These are phyloP conservation scores for Auriscalpium microsporum DNA, from an alignment of 768 basidiomycete genomes.

Conservation along the genomic window DNA sequence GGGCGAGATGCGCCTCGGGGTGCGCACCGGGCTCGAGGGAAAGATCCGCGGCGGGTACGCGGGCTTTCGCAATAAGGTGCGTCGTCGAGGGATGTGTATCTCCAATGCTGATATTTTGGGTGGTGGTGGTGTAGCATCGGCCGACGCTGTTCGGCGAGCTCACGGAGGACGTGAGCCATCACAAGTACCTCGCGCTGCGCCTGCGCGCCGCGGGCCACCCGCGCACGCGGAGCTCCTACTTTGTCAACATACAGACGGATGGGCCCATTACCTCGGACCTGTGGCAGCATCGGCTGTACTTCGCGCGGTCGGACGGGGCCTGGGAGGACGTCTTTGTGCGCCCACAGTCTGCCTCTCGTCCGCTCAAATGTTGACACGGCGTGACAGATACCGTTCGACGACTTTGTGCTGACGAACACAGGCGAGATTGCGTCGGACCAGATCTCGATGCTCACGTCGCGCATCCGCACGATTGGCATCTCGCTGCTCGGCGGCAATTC, in stretches of 20 bases:
- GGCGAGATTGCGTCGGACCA: constrained; percentile 65
- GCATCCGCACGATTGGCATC: constrained; percentile 75
- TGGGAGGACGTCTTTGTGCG: constrained; percentile 83
- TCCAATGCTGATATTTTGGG: not conserved
- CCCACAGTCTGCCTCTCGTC: constrained; percentile 8
- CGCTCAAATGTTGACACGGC: not conserved
- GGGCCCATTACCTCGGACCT: constrained; percentile 73
- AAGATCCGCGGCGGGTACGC: constrained; percentile 82
- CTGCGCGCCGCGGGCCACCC: constrained; percentile 72
- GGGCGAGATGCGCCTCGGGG: constrained; percentile 68
- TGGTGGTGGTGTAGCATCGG: constrained; percentile 38
- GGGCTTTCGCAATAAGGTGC: constrained; percentile 79
- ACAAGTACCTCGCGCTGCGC: constrained; percentile 74
- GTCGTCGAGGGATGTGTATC: constrained; percentile 5
- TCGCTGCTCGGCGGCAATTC: constrained; percentile 83
- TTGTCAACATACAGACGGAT: constrained; percentile 88
- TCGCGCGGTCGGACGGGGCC: constrained; percentile 49
- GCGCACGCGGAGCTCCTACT: constrained; percentile 76
- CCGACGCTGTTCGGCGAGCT: constrained; percentile 84
- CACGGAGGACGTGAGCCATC: constrained; percentile 74
- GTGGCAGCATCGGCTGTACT: constrained; percentile 93
- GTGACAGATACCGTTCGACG: constrained; percentile 68
- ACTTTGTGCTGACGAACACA: constrained; percentile 66
- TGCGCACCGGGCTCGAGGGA: constrained; percentile 57
- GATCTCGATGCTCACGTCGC: constrained; percentile 67